phyloP scores from a whole-genome alignment of 768 basidiomycete species.

The Pisolithus microcarpus region DNA sequence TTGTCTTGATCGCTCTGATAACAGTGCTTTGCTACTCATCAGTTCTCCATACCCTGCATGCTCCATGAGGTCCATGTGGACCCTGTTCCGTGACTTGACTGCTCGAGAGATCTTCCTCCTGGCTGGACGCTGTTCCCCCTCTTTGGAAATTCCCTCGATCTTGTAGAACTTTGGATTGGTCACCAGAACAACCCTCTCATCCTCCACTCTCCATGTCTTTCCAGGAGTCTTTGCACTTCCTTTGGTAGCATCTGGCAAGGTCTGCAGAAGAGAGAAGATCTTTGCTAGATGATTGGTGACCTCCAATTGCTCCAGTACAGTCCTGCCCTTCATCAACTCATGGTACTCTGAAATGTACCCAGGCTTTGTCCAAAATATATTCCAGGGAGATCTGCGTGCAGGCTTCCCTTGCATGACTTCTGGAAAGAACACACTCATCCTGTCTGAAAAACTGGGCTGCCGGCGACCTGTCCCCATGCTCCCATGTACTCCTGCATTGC shows the following conservation, averaged over 20 bases:
- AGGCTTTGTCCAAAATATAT: too few relatives aligned
- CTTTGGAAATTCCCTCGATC: not conserved
- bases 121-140: not conserved
- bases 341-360: too few relatives aligned
- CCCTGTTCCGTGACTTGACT: not conserved
- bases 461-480: too few relatives aligned
- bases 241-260: not conserved
- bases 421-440: too few relatives aligned
- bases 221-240: not conserved
- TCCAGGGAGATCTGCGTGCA: too few relatives aligned
- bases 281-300: not conserved
- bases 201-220: not conserved
- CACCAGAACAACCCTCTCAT: not conserved
- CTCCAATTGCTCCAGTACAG: too few relatives aligned
- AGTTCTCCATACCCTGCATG: not conserved
- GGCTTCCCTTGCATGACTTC: too few relatives aligned
- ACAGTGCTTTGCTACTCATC: not conserved
- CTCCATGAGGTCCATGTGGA: not conserved
- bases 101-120: not conserved
- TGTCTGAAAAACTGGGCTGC: too few relatives aligned
- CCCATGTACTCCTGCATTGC: too few relatives aligned
- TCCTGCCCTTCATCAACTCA: too few relatives aligned
- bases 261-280: not conserved
- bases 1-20: too few relatives aligned
- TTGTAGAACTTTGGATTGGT: not conserved